Evolutionary conservation across 352 stramenopile genomes (phyloP), one percentile per base, ranked within the genome.

Genomic region (Pythium sukuiense): DNA sequence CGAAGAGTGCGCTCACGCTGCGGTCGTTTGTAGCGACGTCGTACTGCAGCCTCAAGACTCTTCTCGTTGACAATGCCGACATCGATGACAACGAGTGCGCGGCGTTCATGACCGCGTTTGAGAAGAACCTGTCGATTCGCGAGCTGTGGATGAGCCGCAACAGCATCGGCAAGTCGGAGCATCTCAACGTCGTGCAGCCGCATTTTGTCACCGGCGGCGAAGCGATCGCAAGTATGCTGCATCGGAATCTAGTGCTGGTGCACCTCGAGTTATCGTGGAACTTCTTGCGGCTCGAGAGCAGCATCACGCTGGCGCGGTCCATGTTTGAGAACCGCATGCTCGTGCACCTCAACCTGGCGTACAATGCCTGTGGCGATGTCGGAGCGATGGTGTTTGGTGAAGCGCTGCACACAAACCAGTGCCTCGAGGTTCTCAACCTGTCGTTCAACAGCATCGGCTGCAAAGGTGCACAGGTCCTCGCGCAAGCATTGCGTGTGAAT

Each of bases 221-320:
- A 70, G 90, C 89, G 18, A 89, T 97, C 60, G 90, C 87, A n/a
- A 83, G 73, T 14, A 96, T 97, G 89, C 76, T 97, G 24, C 78
- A 84, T 29, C 52, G 70, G 14, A 97, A 97, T 67, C 67, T 83
- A 0, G 79, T 87, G 55, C 77, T 97, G 14, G 73, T 77, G 2
- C 80, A 88, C 35, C 74, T 97, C 8, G 88, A 97, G 54, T 49
- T 97, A 14, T 96, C 86, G 50, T 97, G 90, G 90, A 97, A 97
- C 56, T 93, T 85, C 66, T 64, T 97, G 9, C 82, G 89, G 1
- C 72, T 95, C 6, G 88, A 90, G 48, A 91, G 82, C 63, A 89
- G 82, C 30, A 80, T 88, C 41, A 82, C 81, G 6, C 73, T 94
- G 2, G 86, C 84, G 0, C 70, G 71, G 20, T 88, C 86, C 1